Conservation (phyloP, 2,329 filamentous ascomycete genomes). For the Endocalyx cinctus region DNA sequence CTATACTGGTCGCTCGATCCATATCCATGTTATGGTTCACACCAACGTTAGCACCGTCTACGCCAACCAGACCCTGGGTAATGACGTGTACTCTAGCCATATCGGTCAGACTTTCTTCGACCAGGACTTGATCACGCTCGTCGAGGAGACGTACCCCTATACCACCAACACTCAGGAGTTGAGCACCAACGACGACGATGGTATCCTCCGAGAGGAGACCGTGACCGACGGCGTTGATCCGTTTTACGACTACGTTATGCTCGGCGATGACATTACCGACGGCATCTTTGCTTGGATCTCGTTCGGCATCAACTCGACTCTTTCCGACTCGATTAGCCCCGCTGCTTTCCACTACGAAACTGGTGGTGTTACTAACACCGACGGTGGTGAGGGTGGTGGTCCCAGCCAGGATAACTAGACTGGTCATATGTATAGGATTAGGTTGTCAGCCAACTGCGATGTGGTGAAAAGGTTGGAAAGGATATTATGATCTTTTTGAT, state of each 20-base stretch:
- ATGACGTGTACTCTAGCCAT: constrained; percentile 45
- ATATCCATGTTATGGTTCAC: constrained; percentile 47
- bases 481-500: too few relatives aligned
- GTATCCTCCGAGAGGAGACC: constrained; percentile 20
- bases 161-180: constrained; percentile 38
- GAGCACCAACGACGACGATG: constrained; percentile 32
- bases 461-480: too few relatives aligned
- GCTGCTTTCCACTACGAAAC: constrained; percentile 27
- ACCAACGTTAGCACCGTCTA: constrained; percentile 29
- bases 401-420: neutral
- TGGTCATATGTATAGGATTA: too few relatives aligned
- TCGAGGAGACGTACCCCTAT: constrained; percentile 46
- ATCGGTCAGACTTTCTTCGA: constrained; percentile 64
- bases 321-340: constrained; percentile 17
- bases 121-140: constrained; percentile 47
- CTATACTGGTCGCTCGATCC: constrained; percentile 39
- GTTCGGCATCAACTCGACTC: constrained; percentile 40
- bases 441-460: too few relatives aligned
- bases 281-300: constrained; percentile 53
- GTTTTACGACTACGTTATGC: constrained; percentile 49
- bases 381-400: neutral
- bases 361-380: constrained; percentile 27
- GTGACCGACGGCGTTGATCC: constrained; percentile 23
- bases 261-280: constrained; percentile 48
- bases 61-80: constrained; percentile 41